Evolutionary conservation across 805 yeast genomes (phyloP).

Genomic region (Ogataea methanolica): DNA sequence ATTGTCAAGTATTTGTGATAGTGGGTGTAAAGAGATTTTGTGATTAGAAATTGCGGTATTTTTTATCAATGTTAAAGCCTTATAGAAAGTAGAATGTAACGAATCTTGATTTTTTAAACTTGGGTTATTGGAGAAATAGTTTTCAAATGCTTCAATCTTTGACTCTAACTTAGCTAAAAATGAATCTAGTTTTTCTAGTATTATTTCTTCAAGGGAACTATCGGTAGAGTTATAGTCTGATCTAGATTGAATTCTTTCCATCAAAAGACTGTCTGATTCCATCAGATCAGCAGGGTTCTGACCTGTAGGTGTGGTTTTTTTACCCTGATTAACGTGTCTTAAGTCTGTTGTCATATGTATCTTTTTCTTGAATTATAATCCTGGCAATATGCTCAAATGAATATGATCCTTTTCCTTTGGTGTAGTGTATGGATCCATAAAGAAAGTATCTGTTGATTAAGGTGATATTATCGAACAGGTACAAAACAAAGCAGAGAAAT

Average conservation of each 20-base stretch:
- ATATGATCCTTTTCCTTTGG: too few species aligned
- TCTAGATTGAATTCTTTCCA: slow-evolving; percentile 12
- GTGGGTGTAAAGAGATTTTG: slow-evolving; percentile 24
- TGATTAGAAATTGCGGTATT: slow-evolving; percentile 19
- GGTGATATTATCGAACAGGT: too few species aligned
- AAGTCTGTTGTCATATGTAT: too few species aligned
- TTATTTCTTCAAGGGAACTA: slow-evolving; percentile 23
- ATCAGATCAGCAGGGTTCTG: not conserved
- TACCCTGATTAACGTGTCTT: too few species aligned
- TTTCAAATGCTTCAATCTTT: slow-evolving; percentile 25
- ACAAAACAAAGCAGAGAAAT: too few species aligned
- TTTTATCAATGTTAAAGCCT: slow-evolving; percentile 21
- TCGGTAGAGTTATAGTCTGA: slow-evolving; percentile 6
- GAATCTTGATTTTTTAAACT: slow-evolving; percentile 8
- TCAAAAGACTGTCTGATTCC: slow-evolving; percentile 13
- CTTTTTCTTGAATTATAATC: too few species aligned
- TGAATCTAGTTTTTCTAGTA: slow-evolving; percentile 25
- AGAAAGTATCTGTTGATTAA: too few species aligned
- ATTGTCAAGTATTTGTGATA: slow-evolving; percentile 26
- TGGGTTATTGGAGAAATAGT: slow-evolving; percentile 20
- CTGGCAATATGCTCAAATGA: too few species aligned
- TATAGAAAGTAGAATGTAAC: slow-evolving; percentile 21
- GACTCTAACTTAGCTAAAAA: slow-evolving; percentile 26
- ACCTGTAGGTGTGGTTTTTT: too few species aligned
- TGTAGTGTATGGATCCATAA: too few species aligned